Evolutionary conservation across 441 rosid species (phyloP).

Genomic region (California macrophylla): DNA sequence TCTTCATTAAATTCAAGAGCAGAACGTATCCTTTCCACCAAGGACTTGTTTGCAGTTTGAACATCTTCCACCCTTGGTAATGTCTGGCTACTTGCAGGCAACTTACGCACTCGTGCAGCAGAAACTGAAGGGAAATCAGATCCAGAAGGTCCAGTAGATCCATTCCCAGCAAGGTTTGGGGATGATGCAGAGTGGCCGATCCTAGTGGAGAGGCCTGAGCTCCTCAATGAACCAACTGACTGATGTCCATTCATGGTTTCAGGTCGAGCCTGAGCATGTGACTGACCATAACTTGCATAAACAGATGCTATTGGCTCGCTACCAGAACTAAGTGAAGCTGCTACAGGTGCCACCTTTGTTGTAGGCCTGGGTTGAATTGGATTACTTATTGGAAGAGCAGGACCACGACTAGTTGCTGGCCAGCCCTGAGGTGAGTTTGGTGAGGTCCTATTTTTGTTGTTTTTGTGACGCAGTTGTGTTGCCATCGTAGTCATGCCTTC

Average conservation of each 20-base stretch:
- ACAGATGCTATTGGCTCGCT: slow-evolving; percentile 22
- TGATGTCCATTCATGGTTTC: slow-evolving; percentile 24
- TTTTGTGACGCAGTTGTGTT: slow-evolving; percentile 46
- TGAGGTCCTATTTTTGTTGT: slow-evolving; percentile 25
- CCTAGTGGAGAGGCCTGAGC: slow-evolving; percentile 27
- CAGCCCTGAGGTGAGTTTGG: slow-evolving; percentile 45
- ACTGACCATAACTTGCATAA: slow-evolving; percentile 36
- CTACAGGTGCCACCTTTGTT: slow-evolving; percentile 22
- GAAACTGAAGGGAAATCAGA: slow-evolving; percentile 77
- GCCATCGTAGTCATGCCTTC: slow-evolving; percentile 55
- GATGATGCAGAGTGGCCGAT: slow-evolving; percentile 59
- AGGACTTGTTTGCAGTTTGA: slow-evolving; percentile 65
- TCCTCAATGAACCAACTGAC: slow-evolving; percentile 24
- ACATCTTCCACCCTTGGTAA: slow-evolving; percentile 36
- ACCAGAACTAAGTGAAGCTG: slow-evolving; percentile 21
- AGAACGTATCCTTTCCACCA: slow-evolving; percentile 70
- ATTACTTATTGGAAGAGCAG: slow-evolving; percentile 26
- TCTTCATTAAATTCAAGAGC: slow-evolving; percentile 67
- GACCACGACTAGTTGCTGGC: slow-evolving; percentile 42
- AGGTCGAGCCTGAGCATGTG: slow-evolving; percentile 25
- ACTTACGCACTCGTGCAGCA: slow-evolving; percentile 32
- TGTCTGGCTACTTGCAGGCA: slow-evolving; percentile 29
- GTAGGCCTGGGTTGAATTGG: slow-evolving; percentile 34
- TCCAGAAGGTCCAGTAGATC: slow-evolving; percentile 28
- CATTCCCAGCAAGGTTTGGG: slow-evolving; percentile 47